These are phyloP conservation scores for Nannizzia gypsea DNA, from an alignment of 2,329 filamentous ascomycete genomes.

Conservation along the genomic window DNA sequence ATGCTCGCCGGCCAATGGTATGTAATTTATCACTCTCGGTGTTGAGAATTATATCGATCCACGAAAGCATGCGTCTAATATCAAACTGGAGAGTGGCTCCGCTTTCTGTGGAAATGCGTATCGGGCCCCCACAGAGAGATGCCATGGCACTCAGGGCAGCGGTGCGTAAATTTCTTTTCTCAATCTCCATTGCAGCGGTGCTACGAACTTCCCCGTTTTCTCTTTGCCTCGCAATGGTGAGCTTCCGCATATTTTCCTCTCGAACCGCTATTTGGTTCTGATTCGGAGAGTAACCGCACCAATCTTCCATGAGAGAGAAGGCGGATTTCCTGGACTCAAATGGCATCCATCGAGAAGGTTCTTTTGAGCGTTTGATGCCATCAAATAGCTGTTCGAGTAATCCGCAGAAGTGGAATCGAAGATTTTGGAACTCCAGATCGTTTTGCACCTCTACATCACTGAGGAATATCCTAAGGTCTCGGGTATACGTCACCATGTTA, in stretches of 20 bases:
- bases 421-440: conserved; percentile 85
- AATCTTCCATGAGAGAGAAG: conserved; percentile 95
- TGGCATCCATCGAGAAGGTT: conserved; percentile 88
- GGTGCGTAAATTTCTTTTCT: conserved; percentile 82
- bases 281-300: conserved; percentile 95
- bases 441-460: conserved; percentile 91
- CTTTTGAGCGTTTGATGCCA: conserved; percentile 71
- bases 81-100: conserved; percentile 84
- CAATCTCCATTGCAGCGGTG: conserved; percentile 84
- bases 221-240: conserved; percentile 65
- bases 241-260: conserved; percentile 79
- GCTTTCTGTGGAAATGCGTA: conserved; percentile 79
- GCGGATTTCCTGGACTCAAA: conserved; percentile 93
- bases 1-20: conserved; percentile 70
- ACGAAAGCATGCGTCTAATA: conserved; percentile 78
- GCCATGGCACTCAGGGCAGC: conserved; percentile 94
- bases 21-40: conserved; percentile 87
- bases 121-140: conserved; percentile 68
- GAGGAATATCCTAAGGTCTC: conserved; percentile 83
- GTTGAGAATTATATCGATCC: conserved; percentile 92
- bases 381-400: conserved; percentile 88
- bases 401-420: conserved; percentile 87
- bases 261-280: conserved; percentile 67
- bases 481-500: conserved; percentile 79
- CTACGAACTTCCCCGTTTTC: conserved; percentile 63